These are phyloP conservation scores for Debaryomycetaceae sp. DNA, from an alignment of 1,139 yeast species.

Conservation along the genomic window DNA sequence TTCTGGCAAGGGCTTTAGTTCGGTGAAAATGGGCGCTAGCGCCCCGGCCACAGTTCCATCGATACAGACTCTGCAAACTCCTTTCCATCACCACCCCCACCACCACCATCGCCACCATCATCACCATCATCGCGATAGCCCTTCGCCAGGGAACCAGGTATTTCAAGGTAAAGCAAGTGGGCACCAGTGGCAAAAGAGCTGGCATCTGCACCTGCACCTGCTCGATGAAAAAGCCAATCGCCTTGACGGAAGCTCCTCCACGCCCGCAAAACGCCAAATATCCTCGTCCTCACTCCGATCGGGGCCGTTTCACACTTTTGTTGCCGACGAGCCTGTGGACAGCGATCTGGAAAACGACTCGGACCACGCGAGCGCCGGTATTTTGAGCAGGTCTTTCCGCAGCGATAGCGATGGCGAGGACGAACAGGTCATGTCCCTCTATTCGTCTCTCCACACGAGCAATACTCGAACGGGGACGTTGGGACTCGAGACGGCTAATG, in stretches of 20 bases:
- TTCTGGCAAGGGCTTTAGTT: neutral
- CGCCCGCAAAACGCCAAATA: neutral
- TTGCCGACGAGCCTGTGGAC: neutral
- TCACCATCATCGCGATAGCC: neutral
- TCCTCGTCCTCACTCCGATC: neutral
- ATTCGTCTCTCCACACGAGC: slow-evolving; percentile 27
- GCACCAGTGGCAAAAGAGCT: too few relatives aligned
- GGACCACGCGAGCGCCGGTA: neutral
- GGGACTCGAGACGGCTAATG: slow-evolving; percentile 8
- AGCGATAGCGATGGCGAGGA: slow-evolving; percentile 37
- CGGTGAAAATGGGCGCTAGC: neutral
- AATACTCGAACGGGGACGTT: slow-evolving; percentile 5
- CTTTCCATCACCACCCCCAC: too few relatives aligned
- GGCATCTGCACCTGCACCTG: too few relatives aligned
- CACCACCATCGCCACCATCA: neutral
- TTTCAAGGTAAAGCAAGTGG: too few relatives aligned
- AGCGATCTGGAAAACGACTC: neutral
- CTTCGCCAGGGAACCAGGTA: neutral
- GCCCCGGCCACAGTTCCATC: neutral
- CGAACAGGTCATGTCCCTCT: slow-evolving; percentile 42
- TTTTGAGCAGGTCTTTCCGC: neutral
- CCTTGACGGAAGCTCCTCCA: neutral
- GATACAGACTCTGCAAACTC: too few relatives aligned
- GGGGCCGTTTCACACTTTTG: neutral
- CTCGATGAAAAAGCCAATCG: too few relatives aligned